A percentile compares a stretch with the other conserved stretches of the same genome.
Evolutionary conservation across 768 basidiomycete species (phyloP).

Genomic region (Lentinula edodes): DNA sequence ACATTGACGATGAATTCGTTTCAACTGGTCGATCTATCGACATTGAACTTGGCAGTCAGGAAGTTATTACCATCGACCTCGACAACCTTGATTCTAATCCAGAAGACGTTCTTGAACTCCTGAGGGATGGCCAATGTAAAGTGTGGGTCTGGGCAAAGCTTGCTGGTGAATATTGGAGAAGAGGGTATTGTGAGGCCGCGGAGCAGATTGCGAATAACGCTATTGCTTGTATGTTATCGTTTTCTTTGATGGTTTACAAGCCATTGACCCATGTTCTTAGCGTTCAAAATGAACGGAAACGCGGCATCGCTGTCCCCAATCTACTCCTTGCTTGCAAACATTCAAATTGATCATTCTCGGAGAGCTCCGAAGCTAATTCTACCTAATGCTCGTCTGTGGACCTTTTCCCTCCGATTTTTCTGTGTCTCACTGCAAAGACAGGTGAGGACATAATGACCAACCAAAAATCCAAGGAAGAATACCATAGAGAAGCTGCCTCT

Average conservation of each 20-base stretch:
- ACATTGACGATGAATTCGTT: constrained; percentile 3
- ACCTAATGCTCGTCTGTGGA: constrained; percentile 61
- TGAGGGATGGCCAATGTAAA: constrained; percentile 67
- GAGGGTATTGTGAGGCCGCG: constrained; percentile 68
- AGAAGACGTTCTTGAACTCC: constrained; percentile 66
- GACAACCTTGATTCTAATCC: constrained; percentile 79
- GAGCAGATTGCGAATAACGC: constrained; percentile 70
- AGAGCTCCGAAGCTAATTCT: constrained; percentile 80
- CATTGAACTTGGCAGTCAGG: constrained; percentile 77
- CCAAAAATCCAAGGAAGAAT: constrained; percentile 62
- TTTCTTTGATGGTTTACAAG: background rate
- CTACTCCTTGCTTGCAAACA: constrained; percentile 79
- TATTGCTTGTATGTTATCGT: constrained; percentile 51
- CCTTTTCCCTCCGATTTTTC: background rate
- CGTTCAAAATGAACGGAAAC: constrained; percentile 45
- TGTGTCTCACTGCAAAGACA: constrained; percentile 19
- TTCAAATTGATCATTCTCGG: constrained; percentile 74
- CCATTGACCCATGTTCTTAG: constrained; percentile 24
- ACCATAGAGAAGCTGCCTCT: constrained; percentile 63
- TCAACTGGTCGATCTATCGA: constrained; percentile 44
- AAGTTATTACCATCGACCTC: constrained; percentile 86
- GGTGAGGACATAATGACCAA: constrained; percentile 59
- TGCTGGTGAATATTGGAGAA: constrained; percentile 85
- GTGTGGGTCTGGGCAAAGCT: constrained; percentile 77
- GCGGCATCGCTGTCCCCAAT: constrained; percentile 59